These are phyloP conservation scores for Beta macrorhiza DNA, from an alignment of 179 eudicot genomes.

Conservation along the genomic window DNA sequence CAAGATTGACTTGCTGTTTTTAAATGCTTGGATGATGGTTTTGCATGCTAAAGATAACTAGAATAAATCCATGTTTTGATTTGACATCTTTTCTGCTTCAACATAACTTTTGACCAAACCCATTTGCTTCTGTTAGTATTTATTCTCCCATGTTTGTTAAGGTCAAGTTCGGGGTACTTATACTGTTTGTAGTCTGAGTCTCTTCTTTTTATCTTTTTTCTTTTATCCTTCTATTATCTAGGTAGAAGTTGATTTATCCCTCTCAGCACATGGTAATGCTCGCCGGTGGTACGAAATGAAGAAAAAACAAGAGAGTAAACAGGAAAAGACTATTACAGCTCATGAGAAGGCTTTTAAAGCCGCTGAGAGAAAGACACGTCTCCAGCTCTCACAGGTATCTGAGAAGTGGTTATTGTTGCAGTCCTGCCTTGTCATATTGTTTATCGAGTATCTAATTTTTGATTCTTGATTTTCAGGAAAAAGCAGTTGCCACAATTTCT, in stretches of 20 bases:
- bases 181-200: neutral
- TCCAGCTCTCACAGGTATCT: conserved; percentile 89
- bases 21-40: conserved; percentile 7
- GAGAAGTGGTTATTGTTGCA: conserved; percentile 8
- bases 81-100: neutral
- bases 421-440: neutral
- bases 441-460: neutral
- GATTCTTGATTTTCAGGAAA: conserved; percentile 60
- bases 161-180: neutral
- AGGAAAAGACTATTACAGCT: conserved; percentile 90
- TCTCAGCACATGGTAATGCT: conserved; percentile 97
- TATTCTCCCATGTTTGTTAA: neutral
- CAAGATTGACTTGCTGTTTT: conserved; percentile 1
- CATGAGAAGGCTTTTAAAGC: conserved; percentile 99
- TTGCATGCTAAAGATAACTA: neutral
- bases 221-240: conserved; percentile 29
- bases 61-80: conserved; percentile 5
- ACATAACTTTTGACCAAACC: neutral
- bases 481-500: conserved; percentile 86
- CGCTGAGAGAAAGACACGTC: conserved; percentile 91
- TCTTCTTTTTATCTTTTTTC: neutral
- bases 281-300: conserved; percentile 93
- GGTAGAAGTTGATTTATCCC: conserved; percentile 95
- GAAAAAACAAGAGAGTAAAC: conserved; percentile 94
- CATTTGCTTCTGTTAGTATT: neutral